Base-by-base conservation (phyloP, 192 early-diverging fungal species). In the Phycomyces nitens region DNA sequence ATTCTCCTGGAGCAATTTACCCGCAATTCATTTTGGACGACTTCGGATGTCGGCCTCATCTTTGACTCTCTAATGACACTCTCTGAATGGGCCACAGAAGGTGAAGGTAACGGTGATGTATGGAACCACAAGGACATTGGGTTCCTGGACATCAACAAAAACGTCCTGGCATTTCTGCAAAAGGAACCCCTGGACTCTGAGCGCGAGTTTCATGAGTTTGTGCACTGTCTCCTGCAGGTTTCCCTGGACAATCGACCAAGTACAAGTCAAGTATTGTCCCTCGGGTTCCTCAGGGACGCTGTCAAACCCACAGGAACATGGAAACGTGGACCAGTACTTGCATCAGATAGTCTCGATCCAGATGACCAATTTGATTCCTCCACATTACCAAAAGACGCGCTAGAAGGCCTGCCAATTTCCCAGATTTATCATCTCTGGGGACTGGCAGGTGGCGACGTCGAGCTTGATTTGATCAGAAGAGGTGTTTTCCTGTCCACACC, bases 381-480 rank as follows among this genome's bases (percentile, higher is more conserved):
- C 15, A 24, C 39, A 14, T 7, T 20, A 53, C 5, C 40, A 47
- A 16, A n/a, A 15, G 53, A 44, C n/a, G 18, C 75, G 6, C 58
- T 83, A 0, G 53, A 62, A 34, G 74, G 76, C 9, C 62, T 87
- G 5, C 78, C 82, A 5, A 58, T 83, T 9, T 64, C 75, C 0
- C 78, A 82, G 43, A 70, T 87, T 11, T 87, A 83, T 56, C 73
- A 88, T 58, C 72, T 87, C 38, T 88, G 86, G 86, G 82, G 78
- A 47, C 39, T 88, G 20, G 83, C 85, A 6, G 86, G 86, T 2
- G 86, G 86, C 18, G 82, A 85, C 55, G 80, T 86, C 0, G 86
- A 84, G 58, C 50, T 80, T 5, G 83, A 84, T 64, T 70, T 82
- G 40, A 66, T 66, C 20, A 82, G 78, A 50, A 61, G 73, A 40